Evolutionary conservation across 805 yeast species (phyloP), one percentile per base, ranked within the genome.

Genomic region (Kluyveromyces nonfermentans): DNA sequence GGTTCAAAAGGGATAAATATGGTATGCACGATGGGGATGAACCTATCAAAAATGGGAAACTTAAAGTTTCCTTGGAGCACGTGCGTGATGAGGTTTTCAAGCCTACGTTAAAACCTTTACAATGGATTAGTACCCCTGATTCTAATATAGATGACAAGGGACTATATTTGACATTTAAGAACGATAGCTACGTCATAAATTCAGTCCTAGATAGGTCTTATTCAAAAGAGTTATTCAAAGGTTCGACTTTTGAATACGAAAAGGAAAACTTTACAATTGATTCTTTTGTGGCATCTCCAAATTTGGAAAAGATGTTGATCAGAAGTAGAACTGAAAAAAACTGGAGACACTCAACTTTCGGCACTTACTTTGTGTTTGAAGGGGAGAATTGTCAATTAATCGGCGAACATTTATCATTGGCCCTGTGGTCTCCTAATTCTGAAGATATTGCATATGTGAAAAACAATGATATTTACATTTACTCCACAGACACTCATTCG

Each of bases 361-460:
- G 71, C 2, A 48, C 69, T 1, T 71, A 67, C 48, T 73, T 72
- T 69, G 54, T 71, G 7, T 60, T 69, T 42, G 63, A 71, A 43
- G 60, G 68, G 32, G 54, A 50, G 1, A 46, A 52, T 2, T 51
- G 70, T 16, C 44, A 49, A 2, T 55, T 67, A 19, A 47, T 62
- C 19, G 59, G 59, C 20, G 60, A 60, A 25, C 55, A 60, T 34
- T 52, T 70, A 15, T 60, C 81, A 0, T 48, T 75, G 21, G 85
- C 86, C 0, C 58, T 68, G 41, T 86, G 93, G 83, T 74, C 93
- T 4, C 94, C 96, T 30, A 71, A 75, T 18, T 86, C 94, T 0
- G 57, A 64, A 7, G 65, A 72, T 35, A 62, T 87, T 41, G 82
- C 90, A 0, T 85, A 73, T 54, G 85, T 87, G 2, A 63, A 69